These are phyloP conservation scores for Pochonia chlamydosporia DNA, from an alignment of 2,329 filamentous ascomycete genomes.

Conservation along the genomic window DNA sequence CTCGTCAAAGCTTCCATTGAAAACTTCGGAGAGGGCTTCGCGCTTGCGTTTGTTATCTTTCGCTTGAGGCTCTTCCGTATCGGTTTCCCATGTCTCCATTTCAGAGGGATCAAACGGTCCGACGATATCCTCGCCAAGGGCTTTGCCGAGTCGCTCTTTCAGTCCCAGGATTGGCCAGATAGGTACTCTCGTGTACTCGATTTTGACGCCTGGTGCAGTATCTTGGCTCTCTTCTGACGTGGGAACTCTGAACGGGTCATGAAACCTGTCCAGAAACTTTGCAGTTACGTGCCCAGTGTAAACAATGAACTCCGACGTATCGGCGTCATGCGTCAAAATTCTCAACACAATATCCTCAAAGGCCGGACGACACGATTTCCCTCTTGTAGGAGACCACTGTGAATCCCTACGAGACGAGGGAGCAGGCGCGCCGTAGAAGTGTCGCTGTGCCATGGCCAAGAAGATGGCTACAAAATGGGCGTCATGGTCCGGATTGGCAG, in stretches of 20 bases:
- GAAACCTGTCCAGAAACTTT: constrained; percentile 44
- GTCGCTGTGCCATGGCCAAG: constrained; percentile 51
- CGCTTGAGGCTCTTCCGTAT: constrained; percentile 23
- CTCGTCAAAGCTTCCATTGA: constrained; percentile 36
- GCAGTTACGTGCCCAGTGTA: constrained; percentile 45
- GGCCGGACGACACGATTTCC: constrained; percentile 19
- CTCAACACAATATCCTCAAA: constrained; percentile 45
- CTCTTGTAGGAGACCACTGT: constrained; percentile 16
- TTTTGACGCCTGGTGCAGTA: constrained; percentile 31
- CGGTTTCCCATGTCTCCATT: constrained; percentile 40
- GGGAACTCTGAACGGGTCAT: constrained; percentile 38
- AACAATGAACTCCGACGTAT: constrained; percentile 44
- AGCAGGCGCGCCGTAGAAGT: constrained; percentile 36
- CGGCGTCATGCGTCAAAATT: constrained; percentile 45
- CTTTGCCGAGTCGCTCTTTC: constrained; percentile 48
- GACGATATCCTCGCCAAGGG: constrained; percentile 45
- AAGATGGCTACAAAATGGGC: constrained; percentile 46
- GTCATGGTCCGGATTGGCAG: constrained; percentile 44
- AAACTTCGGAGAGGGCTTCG: constrained; percentile 28
- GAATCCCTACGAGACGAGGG: constrained; percentile 18
- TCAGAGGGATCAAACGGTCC: constrained; percentile 32
- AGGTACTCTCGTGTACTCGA: constrained; percentile 43
- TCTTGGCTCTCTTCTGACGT: constrained; percentile 12
- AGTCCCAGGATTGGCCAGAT: constrained; percentile 51
- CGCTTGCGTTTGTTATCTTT: constrained; percentile 26